Evolutionary conservation across 139 green algal genomes (phyloP).

Genomic region (Microglena sp.): DNA sequence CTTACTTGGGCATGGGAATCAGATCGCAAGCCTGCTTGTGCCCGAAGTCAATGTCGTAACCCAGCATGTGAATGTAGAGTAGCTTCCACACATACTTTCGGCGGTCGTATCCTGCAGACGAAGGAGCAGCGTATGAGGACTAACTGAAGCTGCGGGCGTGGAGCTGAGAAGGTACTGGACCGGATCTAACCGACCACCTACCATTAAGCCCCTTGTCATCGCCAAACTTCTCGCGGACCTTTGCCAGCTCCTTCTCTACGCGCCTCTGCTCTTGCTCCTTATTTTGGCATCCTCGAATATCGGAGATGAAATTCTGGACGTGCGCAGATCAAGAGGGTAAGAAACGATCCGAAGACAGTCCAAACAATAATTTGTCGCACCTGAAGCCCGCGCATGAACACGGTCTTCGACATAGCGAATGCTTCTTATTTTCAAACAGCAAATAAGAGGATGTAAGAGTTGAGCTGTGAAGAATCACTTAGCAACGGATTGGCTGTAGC

Average conservation of each 20-base stretch:
- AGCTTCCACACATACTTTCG: slow-evolving; percentile 99
- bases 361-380: slow-evolving; percentile 17
- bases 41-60: slow-evolving; percentile 97
- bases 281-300: slow-evolving; percentile 80
- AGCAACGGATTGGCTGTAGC: no score
- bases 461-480: no score
- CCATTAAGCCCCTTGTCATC: slow-evolving; percentile 54
- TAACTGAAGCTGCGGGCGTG: no score
- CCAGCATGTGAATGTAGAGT: slow-evolving; percentile 98
- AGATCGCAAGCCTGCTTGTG: slow-evolving; percentile 93
- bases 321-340: neutral
- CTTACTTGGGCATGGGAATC: slow-evolving; percentile 81
- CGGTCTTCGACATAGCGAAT: slow-evolving; percentile 56
- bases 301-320: slow-evolving; percentile 82
- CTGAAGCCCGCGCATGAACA: slow-evolving; percentile 61
- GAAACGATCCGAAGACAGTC: neutral
- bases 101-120: slow-evolving; percentile 88
- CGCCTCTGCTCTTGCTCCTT: slow-evolving; percentile 83
- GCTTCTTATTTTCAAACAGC: no score
- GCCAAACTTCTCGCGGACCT: slow-evolving; percentile 92
- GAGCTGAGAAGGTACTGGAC: neutral
- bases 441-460: no score
- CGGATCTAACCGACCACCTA: slow-evolving; percentile 1
- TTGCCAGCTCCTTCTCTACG: slow-evolving; percentile 96
- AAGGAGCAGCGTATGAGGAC: no score